Conservation (phyloP, 108 stramenopile genomes). For the Conticribra guillardii region DNA sequence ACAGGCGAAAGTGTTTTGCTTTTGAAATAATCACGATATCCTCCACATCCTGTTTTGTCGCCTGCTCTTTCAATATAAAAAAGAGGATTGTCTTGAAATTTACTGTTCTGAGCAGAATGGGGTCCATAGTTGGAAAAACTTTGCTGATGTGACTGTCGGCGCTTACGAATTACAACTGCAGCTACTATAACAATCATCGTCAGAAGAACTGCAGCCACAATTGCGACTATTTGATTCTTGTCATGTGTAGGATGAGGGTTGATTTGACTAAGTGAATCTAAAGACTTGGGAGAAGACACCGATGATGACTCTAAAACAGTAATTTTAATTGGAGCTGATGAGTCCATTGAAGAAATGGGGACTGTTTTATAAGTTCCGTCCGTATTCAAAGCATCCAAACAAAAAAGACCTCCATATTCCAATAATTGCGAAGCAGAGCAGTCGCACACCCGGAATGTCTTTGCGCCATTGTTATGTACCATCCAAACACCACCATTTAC, state of each 20-base stretch:
- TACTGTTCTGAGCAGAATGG: not conserved
- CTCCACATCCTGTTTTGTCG: not conserved
- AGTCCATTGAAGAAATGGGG: not conserved
- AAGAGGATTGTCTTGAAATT: not conserved
- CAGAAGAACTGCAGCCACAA: not conserved
- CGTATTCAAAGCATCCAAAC: slow-evolving; percentile 9
- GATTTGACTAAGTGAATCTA: not conserved
- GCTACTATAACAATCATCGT: not conserved
- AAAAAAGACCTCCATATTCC: slow-evolving; percentile 2
- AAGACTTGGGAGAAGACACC: not conserved
- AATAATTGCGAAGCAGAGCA: not conserved
- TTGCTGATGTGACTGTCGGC: not conserved
- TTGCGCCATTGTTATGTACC: not conserved
- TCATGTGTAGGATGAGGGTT: not conserved
- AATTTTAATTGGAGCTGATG: too few species aligned
- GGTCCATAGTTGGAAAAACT: not conserved
- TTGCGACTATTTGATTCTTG: not conserved
- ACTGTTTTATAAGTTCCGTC: not conserved
- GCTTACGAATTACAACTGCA: not conserved
- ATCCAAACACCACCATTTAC: not conserved
- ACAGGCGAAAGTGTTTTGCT: not conserved
- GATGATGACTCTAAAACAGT: not conserved
- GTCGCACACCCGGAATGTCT: not conserved
- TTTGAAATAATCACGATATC: not conserved
- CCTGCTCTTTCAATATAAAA: not conserved